Base-by-base conservation (phyloP, 2,329 filamentous ascomycete genomes). In the Curvularia eragrostidis region DNA sequence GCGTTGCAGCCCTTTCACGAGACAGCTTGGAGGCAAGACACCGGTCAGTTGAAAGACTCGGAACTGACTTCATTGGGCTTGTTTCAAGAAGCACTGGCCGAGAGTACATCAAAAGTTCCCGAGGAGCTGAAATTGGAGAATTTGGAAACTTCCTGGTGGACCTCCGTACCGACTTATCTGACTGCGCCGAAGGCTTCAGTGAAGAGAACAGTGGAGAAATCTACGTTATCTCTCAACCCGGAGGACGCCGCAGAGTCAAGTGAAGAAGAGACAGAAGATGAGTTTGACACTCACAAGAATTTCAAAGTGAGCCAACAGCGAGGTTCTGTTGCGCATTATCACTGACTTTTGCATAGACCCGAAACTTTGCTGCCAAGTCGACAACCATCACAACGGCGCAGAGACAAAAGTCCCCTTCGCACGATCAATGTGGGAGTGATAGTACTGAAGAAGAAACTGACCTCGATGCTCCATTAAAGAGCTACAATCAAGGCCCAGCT, bases 1-100 rank as follows among this genome's bases (percentile, higher is more conserved):
- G 86, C 85, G 0, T 75, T 87, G 41, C 80, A 78, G 5, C 73
- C 75, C 9, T 88, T 88, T 61, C 78, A 86, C 57, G 78, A 83
- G 61, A 63, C 74, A 19, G 58, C 64, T 3, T 87, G 84, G 83
- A 70, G 58, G 46, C 48, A 65, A 23, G 66, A 70, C 9, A 75
- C 72, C 1, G 65, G 54, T 12, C 63, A 69, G 41, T 52, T 74
- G 58, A 49, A 55, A 3, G 62, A 72, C 32, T 54, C 58, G 9
- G 48, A 69, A 21, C 50, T 74, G 18, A 74, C 65, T 30, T 70
- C 71, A 2, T 54, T 75, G n/a, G 69, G 61, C 19, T 52, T 75
- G 46, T 76, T 76, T 55, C 72, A 74, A 48, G 70, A 76, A 57
- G 72, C 70, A 8, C 57, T 76, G 3, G 66, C 65, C 5, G 62